These are phyloP conservation scores for Populus ilicifolia DNA, from an alignment of 345 rosid genomes.

Conservation along the genomic window DNA sequence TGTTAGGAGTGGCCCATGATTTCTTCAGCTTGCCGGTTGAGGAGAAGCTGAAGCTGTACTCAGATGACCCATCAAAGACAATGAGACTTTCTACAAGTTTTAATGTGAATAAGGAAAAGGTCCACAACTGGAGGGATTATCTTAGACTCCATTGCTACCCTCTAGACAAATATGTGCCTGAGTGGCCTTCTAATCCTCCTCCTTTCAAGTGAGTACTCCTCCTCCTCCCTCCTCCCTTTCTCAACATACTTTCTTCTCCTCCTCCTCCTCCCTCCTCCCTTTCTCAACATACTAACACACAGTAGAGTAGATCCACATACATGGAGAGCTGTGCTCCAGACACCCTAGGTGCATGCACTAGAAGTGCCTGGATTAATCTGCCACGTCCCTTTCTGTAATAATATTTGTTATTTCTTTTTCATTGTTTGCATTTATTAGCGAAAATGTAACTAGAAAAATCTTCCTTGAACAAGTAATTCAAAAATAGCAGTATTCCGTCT, in stretches of 20 bases:
- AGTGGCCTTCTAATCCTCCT: constrained; percentile 84
- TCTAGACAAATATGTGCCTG: constrained; percentile 53
- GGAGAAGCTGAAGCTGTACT: constrained; percentile 79
- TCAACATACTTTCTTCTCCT: neutral
- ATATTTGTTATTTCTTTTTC: neutral
- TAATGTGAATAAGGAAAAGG: constrained; percentile 68
- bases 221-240: neutral
- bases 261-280: neutral
- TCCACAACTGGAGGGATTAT: constrained; percentile 87
- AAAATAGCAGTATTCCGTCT: neutral
- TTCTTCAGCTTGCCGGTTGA: constrained; percentile 65
- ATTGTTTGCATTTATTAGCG: neutral
- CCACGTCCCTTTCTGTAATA: neutral
- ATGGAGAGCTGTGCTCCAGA: neutral
- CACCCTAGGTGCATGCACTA: neutral
- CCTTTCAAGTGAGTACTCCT: constrained; percentile 52
- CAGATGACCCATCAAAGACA: constrained; percentile 80
- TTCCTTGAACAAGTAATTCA: neutral
- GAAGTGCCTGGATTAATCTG: neutral
- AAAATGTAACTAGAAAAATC: neutral
- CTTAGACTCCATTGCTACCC: constrained; percentile 80
- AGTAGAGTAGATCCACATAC: neutral
- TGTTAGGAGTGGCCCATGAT: constrained; percentile 47
- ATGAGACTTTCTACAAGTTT: constrained; percentile 78
- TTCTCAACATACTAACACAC: neutral